Percentiles rank a stretch among this genome's conserved stretches.
Evolutionary conservation across 371 early-diverging fungal genomes (phyloP).

Genomic region (Mortierella sp.): DNA sequence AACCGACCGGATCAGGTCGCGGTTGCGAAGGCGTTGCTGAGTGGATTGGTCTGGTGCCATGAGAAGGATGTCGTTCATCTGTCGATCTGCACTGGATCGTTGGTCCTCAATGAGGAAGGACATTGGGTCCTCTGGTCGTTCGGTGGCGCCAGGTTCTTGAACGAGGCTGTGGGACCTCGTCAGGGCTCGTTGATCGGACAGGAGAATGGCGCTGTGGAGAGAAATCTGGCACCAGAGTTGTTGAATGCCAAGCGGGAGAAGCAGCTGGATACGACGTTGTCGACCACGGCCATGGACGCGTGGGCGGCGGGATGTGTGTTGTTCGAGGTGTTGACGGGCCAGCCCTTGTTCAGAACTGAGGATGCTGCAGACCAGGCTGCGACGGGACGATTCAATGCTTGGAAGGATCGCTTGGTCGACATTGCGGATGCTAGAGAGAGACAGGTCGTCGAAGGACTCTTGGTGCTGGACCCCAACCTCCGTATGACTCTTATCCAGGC

Average conservation of each 20-base stretch:
- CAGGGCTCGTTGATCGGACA: slow-evolving; percentile 43
- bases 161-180: slow-evolving; percentile 51
- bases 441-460: slow-evolving; percentile 37
- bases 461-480: slow-evolving; percentile 40
- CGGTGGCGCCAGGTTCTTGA: slow-evolving; percentile 51
- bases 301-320: slow-evolving; percentile 54
- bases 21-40: slow-evolving; percentile 39
- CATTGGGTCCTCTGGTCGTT: slow-evolving; percentile 54
- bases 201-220: slow-evolving; percentile 44
- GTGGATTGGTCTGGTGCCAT: slow-evolving; percentile 53
- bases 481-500: slow-evolving; percentile 40
- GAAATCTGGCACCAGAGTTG: slow-evolving; percentile 46
- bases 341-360: slow-evolving; percentile 50
- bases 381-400: slow-evolving; percentile 46
- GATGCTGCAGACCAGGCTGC: slow-evolving; percentile 52
- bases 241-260: slow-evolving; percentile 27
- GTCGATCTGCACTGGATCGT: slow-evolving; percentile 50
- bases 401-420: slow-evolving; percentile 47
- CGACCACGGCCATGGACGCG: slow-evolving; percentile 48
- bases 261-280: slow-evolving; percentile 38
- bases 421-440: slow-evolving; percentile 35
- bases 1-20: slow-evolving; percentile 28
- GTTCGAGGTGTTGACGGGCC: slow-evolving; percentile 51
- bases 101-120: slow-evolving; percentile 49
- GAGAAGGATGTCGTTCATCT: slow-evolving; percentile 55